Evolutionary conservation across 352 stramenopile species (phyloP).

Genomic region (Globisporangium carolinianum): DNA sequence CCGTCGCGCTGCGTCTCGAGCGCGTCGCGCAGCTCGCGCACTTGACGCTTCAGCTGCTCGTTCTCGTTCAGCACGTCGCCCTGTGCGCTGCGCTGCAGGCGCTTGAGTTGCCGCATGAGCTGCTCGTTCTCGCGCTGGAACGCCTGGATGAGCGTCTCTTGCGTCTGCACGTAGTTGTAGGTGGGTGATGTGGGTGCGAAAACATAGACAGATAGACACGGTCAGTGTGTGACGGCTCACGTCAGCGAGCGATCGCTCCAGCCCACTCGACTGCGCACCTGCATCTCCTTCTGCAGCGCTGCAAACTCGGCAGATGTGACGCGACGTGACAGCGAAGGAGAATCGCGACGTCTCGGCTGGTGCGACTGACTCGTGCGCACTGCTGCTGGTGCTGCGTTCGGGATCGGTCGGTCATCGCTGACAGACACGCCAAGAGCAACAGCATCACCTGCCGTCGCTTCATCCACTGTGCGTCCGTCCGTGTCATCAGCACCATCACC

Average conservation of each 20-base stretch:
- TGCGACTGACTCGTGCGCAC: neutral
- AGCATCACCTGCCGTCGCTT: neutral
- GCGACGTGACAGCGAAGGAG: neutral
- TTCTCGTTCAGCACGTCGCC: slow-evolving; percentile 79
- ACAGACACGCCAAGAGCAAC: neutral
- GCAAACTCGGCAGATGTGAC: slow-evolving; percentile 7
- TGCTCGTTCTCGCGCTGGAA: slow-evolving; percentile 83
- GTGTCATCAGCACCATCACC: neutral
- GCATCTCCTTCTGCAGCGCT: slow-evolving; percentile 52
- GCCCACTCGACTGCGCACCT: slow-evolving; percentile 11
- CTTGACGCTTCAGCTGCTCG: slow-evolving; percentile 40
- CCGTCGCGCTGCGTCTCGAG: slow-evolving; percentile 11
- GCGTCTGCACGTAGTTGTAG: slow-evolving; percentile 22
- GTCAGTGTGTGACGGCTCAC: neutral
- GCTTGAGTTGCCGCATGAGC: slow-evolving; percentile 72
- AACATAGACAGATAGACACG: neutral
- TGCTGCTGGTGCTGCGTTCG: neutral
- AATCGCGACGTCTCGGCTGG: neutral
- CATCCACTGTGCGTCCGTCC: neutral
- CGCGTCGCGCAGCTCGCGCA: slow-evolving; percentile 34
- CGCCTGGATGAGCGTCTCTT: slow-evolving; percentile 70
- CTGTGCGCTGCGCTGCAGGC: slow-evolving; percentile 44
- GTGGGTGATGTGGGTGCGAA: neutral
- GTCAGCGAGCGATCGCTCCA: neutral
- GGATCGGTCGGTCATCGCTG: neutral